Evolutionary conservation across 345 rosid genomes (phyloP).

Genomic region (Mangifera indica): DNA sequence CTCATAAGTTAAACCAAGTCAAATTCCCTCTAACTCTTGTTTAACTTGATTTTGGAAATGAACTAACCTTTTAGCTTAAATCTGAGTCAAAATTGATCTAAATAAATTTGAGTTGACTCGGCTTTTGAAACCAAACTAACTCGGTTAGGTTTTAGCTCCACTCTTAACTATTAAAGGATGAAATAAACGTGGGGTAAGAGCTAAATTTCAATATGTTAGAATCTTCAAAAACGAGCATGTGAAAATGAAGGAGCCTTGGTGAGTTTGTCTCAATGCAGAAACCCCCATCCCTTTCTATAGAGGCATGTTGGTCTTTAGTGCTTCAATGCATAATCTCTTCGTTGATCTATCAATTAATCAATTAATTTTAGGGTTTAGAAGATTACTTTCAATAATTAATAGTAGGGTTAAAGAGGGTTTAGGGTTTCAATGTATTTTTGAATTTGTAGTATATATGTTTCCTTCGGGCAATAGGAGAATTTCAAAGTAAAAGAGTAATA

Average conservation of each 20-base stretch:
- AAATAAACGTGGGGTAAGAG: too few species aligned
- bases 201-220: conserved; percentile 17
- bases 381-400: too few species aligned
- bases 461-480: conserved; percentile 30
- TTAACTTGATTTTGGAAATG: too few species aligned
- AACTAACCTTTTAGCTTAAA: too few species aligned
- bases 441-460: conserved; percentile 28
- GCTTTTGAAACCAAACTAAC: too few species aligned
- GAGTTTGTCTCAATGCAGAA: conserved; percentile 22
- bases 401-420: neutral
- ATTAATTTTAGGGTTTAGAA: neutral
- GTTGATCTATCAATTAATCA: conserved; percentile 3
- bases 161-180: too few species aligned
- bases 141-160: too few species aligned
- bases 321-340: conserved; percentile 8
- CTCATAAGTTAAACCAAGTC: too few species aligned
- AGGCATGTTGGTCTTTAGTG: conserved; percentile 36
- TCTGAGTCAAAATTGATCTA: too few species aligned
- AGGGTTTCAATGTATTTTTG: conserved; percentile 25
- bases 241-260: conserved; percentile 25
- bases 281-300: conserved; percentile 28
- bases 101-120: too few species aligned
- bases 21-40: too few species aligned
- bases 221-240: conserved; percentile 33
- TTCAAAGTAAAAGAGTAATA: too few species aligned